Conservation (phyloP, 1,284 basidiomycete species). For the Ustilago curta region DNA sequence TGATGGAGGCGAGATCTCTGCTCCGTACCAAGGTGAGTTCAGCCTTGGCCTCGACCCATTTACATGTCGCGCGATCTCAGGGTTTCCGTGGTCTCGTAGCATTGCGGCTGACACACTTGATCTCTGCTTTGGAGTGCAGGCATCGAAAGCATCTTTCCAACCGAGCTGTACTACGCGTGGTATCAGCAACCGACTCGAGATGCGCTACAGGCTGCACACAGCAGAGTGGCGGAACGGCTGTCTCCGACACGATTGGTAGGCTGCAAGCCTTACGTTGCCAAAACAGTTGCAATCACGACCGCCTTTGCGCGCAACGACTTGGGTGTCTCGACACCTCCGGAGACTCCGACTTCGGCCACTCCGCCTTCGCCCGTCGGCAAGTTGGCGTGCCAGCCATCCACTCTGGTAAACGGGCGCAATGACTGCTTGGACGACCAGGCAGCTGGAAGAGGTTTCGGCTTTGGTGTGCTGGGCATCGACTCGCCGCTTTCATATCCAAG, state of each 20-base stretch:
- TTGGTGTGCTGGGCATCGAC: constrained; percentile 6
- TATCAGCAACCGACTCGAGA: constrained; percentile 37
- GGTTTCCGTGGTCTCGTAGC: no score
- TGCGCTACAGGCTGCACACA: constrained; percentile 23
- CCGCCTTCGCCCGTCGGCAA: neutral
- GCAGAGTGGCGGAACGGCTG: constrained; percentile 18
- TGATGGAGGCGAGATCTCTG: constrained; percentile 25
- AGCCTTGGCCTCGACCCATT: neutral
- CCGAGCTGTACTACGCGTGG: constrained; percentile 41
- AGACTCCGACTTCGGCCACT: constrained; percentile 15
- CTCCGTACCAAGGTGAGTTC: constrained; percentile 45
- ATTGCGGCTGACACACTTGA: neutral
- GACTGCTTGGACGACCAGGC: neutral
- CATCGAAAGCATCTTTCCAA: constrained; percentile 45
- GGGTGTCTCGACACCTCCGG: constrained; percentile 23
- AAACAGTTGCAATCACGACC: neutral
- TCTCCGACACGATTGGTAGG: neutral
- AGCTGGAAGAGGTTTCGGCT: neutral
- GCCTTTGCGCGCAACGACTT: constrained; percentile 1
- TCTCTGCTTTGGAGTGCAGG: constrained; percentile 11
- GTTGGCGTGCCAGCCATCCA: neutral
- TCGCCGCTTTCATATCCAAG: constrained; percentile 24
- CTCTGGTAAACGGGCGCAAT: neutral
- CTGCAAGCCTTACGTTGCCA: neutral
- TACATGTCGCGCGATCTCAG: no score